phyloP scores from a whole-genome alignment of 768 basidiomycete species.

The Fibroporia radiculosa region DNA sequence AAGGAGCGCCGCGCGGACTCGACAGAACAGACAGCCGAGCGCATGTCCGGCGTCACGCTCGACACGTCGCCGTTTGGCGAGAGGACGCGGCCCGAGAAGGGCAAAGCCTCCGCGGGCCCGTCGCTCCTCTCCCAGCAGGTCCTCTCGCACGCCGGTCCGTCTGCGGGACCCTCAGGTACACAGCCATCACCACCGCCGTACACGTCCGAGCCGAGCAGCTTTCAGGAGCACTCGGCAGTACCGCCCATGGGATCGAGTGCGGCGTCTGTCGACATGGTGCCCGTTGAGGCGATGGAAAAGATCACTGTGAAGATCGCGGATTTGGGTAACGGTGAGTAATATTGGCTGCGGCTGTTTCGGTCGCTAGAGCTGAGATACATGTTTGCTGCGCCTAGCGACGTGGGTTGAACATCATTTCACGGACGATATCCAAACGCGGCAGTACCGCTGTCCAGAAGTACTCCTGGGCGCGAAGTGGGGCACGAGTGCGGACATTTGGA shows the following conservation, averaged over 20 bases:
- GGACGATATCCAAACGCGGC: constrained; percentile 96
- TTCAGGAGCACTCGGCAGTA: constrained; percentile 14
- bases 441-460: constrained; percentile 96
- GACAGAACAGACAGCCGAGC: constrained; percentile 40
- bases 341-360: background rate
- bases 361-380: constrained; percentile 6
- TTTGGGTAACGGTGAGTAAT: constrained; percentile 80
- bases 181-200: constrained; percentile 16
- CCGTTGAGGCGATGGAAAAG: constrained; percentile 39
- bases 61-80: constrained; percentile 32
- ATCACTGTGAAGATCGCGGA: constrained; percentile 99
- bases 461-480: constrained; percentile 97
- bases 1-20: constrained; percentile 25
- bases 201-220: constrained; percentile 20
- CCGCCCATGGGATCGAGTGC: constrained; percentile 15
- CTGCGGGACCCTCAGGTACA: constrained; percentile 10
- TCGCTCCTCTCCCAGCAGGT: constrained; percentile 72
- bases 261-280: constrained; percentile 25
- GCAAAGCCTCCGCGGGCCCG: constrained; percentile 42
- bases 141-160: constrained; percentile 19
- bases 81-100: constrained; percentile 27
- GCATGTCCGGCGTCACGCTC: constrained; percentile 41
- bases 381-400: constrained; percentile 42
- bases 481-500: constrained; percentile 94
- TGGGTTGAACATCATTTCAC: constrained; percentile 97